phyloP scores from a whole-genome alignment of 1,284 basidiomycete genomes.

The Ceratobasidium sp. region DNA sequence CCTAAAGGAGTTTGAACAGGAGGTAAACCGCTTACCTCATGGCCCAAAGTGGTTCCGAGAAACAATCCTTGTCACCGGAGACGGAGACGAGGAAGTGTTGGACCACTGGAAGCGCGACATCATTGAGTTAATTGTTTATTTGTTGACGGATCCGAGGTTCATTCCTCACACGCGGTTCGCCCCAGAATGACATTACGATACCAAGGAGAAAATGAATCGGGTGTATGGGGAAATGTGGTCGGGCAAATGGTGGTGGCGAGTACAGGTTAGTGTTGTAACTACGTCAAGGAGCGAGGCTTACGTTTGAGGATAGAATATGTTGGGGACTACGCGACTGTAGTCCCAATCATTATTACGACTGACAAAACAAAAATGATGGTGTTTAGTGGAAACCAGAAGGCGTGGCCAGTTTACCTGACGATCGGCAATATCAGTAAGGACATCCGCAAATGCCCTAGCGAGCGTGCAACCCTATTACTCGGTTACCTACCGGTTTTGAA shows the following conservation, averaged over 20 bases:
- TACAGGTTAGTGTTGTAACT: constrained; percentile 20
- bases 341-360: background rate
- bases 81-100: constrained; percentile 47
- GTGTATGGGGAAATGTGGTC: constrained; percentile 36
- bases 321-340: background rate
- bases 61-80: constrained; percentile 47
- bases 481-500: constrained; percentile 40
- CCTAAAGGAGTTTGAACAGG: constrained; percentile 45
- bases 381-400: background rate
- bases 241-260: constrained; percentile 40
- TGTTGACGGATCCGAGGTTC: constrained; percentile 31
- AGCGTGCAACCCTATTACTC: constrained; percentile 22
- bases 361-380: constrained; percentile 7
- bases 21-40: constrained; percentile 47
- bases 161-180: constrained; percentile 6
- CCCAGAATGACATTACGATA: constrained; percentile 7
- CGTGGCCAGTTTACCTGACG: constrained; percentile 19
- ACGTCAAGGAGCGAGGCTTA: background rate
- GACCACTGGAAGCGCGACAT: constrained; percentile 53
- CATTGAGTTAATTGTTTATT: constrained; percentile 52
- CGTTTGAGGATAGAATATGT: constrained; percentile 2
- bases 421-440: constrained; percentile 43
- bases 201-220: background rate
- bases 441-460: background rate
- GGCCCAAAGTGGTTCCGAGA: constrained; percentile 49